These are phyloP conservation scores for Thielaviopsis cerberus DNA, from an alignment of 2,329 filamentous ascomycete genomes.

Conservation along the genomic window DNA sequence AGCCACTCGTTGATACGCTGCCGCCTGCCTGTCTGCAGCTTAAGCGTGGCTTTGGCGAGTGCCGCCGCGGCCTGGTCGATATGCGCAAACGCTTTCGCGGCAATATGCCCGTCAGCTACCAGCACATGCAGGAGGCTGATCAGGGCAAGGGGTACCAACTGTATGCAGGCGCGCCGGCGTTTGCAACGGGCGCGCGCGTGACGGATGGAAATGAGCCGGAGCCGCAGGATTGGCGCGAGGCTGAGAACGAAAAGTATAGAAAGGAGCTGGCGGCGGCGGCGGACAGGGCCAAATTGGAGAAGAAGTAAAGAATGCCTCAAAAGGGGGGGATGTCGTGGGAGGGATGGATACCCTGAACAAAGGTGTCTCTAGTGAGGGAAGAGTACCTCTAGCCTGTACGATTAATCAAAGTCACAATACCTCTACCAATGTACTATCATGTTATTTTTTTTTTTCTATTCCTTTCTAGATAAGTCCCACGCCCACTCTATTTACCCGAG, in stretches of 20 bases:
- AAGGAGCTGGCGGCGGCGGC: slow-evolving; percentile 16
- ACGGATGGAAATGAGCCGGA: slow-evolving; percentile 49
- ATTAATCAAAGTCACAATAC: too few species aligned
- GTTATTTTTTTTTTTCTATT: background rate
- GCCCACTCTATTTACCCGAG: slow-evolving; percentile 37
- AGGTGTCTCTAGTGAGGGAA: too few species aligned
- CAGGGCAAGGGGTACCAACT: slow-evolving; percentile 46
- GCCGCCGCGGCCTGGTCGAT: slow-evolving; percentile 89
- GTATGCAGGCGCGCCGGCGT: slow-evolving; percentile 61
- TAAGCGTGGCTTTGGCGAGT: slow-evolving; percentile 81
- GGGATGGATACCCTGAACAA: too few species aligned
- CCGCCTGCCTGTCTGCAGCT: slow-evolving; percentile 82
- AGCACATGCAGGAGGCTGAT: slow-evolving; percentile 41
- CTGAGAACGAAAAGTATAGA: slow-evolving; percentile 43
- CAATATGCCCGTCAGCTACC: slow-evolving; percentile 64
- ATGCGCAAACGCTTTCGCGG: slow-evolving; percentile 98
- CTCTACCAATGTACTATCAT: background rate
- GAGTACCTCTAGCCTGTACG: too few species aligned
- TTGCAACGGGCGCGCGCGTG: slow-evolving; percentile 42
- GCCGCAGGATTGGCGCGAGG: slow-evolving; percentile 42
- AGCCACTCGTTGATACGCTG: slow-evolving; percentile 62
- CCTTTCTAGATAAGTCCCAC: background rate
- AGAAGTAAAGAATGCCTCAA: background rate
- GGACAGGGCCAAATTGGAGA: slow-evolving; percentile 4
- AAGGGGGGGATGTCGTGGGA: too few species aligned